Conservation (phyloP, 1,284 basidiomycete species). For the Kwoniella shivajii region DNA sequence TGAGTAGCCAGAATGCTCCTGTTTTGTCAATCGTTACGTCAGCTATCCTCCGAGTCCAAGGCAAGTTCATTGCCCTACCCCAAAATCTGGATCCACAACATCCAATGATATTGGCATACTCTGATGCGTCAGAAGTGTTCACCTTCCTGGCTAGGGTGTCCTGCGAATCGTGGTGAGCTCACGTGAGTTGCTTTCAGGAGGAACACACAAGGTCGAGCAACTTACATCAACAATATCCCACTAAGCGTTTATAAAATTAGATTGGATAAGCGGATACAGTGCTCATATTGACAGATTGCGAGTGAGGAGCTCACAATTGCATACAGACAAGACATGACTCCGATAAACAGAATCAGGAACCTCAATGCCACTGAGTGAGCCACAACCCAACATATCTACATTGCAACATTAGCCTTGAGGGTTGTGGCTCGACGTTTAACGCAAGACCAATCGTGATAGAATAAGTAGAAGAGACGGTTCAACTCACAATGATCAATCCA, state of each 20-base stretch:
- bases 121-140: slow-evolving; percentile 86
- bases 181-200: background rate
- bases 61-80: slow-evolving; percentile 41
- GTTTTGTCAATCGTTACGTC: slow-evolving; percentile 56
- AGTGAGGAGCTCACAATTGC: slow-evolving; percentile 39
- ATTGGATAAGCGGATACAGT: background rate
- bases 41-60: slow-evolving; percentile 11
- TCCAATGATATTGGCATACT: slow-evolving; percentile 84
- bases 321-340: slow-evolving; percentile 92
- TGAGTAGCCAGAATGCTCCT: slow-evolving; percentile 88
- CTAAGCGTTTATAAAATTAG: slow-evolving; percentile 55
- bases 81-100: slow-evolving; percentile 57
- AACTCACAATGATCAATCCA: slow-evolving; percentile 44
- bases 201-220: background rate
- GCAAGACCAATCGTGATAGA: too few relatives aligned
- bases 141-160: slow-evolving; percentile 89
- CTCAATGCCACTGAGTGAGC: slow-evolving; percentile 61
- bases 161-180: slow-evolving; percentile 18
- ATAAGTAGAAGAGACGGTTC: background rate
- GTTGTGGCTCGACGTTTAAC: background rate
- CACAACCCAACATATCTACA: slow-evolving; percentile 77
- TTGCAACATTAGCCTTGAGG: background rate
- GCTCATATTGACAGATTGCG: background rate
- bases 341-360: slow-evolving; percentile 82
- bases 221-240: slow-evolving; percentile 80